Evolutionary conservation across 257 asterid genomes (phyloP).

Genomic region (Salvia hispanica): DNA sequence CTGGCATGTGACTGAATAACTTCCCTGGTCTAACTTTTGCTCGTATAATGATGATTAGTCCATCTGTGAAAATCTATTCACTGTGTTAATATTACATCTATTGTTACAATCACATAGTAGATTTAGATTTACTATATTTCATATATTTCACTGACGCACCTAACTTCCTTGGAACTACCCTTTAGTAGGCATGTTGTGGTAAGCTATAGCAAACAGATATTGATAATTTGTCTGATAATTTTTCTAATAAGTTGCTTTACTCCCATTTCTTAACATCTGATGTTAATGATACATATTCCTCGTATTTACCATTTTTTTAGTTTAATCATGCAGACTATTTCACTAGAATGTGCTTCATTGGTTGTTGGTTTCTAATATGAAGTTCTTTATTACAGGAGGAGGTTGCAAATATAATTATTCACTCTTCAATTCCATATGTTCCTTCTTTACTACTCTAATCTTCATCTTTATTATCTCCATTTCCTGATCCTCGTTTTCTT

Average conservation of each 20-base stretch:
- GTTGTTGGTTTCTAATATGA: constrained; percentile 25
- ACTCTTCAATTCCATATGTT: too few relatives aligned
- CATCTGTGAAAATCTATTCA: constrained; percentile 25
- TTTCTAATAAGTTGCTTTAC: not conserved
- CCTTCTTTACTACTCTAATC: too few relatives aligned
- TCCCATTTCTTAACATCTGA: constrained; percentile 5
- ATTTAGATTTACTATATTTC: constrained; percentile 24
- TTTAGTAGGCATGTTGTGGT: constrained; percentile 19
- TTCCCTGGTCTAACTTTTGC: constrained; percentile 21
- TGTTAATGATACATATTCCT: constrained; percentile 10
- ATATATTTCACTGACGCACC: not conserved
- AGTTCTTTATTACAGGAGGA: constrained; percentile 68
- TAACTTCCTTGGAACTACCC: constrained; percentile 17
- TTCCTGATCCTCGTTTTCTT: too few relatives aligned
- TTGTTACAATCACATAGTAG: constrained; percentile 3
- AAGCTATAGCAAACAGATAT: constrained; percentile 10
- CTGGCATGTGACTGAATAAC: constrained; percentile 6
- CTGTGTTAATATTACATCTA: not conserved
- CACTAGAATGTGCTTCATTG: constrained; percentile 3
- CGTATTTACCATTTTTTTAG: constrained; percentile 5
- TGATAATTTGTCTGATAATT: constrained; percentile 10
- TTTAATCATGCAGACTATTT: constrained; percentile 22
- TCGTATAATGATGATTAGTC: constrained; percentile 24
- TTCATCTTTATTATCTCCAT: too few relatives aligned
- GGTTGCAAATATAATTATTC: constrained; percentile 31